Evolutionary conservation across 169 alveolate species (phyloP).

Genomic region (Neospora caninum): DNA sequence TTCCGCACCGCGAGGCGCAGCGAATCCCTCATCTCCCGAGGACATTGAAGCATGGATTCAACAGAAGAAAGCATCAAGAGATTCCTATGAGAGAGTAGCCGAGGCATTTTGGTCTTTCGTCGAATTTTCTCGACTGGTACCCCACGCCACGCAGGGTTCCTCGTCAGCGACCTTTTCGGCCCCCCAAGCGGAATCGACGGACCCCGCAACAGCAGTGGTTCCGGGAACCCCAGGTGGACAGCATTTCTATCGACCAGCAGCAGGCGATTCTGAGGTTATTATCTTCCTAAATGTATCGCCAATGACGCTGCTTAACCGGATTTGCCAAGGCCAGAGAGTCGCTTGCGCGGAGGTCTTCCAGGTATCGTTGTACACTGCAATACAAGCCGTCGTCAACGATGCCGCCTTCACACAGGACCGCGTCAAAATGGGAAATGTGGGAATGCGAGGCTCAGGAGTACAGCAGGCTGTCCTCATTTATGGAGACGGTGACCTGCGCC

Average conservation of each 20-base stretch:
- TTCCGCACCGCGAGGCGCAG: background rate
- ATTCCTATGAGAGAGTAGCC: background rate
- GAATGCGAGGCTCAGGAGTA: background rate
- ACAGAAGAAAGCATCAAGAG: background rate
- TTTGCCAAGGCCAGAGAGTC: background rate
- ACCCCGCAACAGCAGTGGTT: background rate
- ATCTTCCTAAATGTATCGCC: background rate
- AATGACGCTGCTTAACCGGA: background rate
- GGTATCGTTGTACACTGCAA: background rate
- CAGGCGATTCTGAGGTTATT: background rate
- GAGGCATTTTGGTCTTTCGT: background rate
- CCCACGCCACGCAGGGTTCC: background rate
- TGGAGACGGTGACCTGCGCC: background rate
- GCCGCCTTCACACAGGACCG: background rate
- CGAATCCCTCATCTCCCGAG: background rate
- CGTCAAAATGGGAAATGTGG: background rate
- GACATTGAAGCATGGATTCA: background rate
- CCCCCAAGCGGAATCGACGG: background rate
- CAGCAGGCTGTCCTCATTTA: background rate
- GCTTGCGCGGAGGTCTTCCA: background rate
- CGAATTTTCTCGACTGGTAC: background rate
- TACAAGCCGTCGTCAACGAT: background rate
- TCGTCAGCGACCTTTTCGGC: background rate
- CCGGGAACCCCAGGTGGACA: background rate
- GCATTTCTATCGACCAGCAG: background rate